These are phyloP conservation scores for Trichothecium sympodiale DNA, from an alignment of 2,329 filamentous ascomycete species.

Conservation along the genomic window DNA sequence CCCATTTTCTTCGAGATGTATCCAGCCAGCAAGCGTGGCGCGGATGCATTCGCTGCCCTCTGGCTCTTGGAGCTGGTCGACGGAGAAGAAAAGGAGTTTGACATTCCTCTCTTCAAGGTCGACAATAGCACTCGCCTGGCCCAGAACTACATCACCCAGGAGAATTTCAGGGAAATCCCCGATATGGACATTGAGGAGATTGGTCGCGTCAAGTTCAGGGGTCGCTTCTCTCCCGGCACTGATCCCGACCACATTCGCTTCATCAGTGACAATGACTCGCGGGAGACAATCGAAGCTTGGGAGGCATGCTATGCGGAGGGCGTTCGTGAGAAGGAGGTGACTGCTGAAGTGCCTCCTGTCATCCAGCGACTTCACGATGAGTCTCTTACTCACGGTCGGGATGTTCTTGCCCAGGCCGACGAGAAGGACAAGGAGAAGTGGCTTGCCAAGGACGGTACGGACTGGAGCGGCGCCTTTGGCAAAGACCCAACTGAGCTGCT, in stretches of 20 bases:
- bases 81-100: constrained; percentile 63
- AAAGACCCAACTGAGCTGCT: constrained; percentile 52
- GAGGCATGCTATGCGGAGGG: constrained; percentile 85
- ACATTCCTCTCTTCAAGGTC: constrained; percentile 86
- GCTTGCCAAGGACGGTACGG: constrained; percentile 67
- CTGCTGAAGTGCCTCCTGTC: constrained; percentile 59
- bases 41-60: constrained; percentile 66
- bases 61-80: constrained; percentile 84
- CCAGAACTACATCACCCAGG: constrained; percentile 84
- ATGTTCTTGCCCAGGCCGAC: constrained; percentile 63
- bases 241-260: constrained; percentile 78
- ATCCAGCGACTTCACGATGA: constrained; percentile 71
- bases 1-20: constrained; percentile 86
- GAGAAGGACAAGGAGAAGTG: constrained; percentile 66
- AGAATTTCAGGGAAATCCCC: constrained; percentile 58
- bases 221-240: constrained; percentile 79
- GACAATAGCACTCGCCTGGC: constrained; percentile 63
- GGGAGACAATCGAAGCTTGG: constrained; percentile 92
- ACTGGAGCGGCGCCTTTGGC: constrained; percentile 83
- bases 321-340: constrained; percentile 60
- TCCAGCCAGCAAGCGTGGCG: constrained; percentile 52
- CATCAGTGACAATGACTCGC: constrained; percentile 74
- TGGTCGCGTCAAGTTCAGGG: constrained; percentile 70
- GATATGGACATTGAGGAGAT: constrained; percentile 70
- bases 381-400: constrained; percentile 67